phyloP scores from a whole-genome alignment of 2,329 filamentous ascomycete genomes.

The Rutstroemia sp. region DNA sequence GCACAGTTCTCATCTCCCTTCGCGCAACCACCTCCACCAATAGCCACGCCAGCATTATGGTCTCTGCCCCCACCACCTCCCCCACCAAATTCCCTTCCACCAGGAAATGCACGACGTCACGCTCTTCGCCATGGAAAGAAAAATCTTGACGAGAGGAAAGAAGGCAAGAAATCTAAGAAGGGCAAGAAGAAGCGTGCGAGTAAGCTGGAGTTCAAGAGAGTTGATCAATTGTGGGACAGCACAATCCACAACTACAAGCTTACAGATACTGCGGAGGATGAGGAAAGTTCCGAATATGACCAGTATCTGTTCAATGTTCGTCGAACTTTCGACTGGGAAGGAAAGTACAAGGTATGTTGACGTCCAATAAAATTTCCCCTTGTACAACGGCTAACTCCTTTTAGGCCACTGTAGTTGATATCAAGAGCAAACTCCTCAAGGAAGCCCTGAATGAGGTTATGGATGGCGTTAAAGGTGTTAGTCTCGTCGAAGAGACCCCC shows the following conservation, averaged over 20 bases:
- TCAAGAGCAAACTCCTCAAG: constrained; percentile 74
- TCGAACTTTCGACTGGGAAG: constrained; percentile 76
- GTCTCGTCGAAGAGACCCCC: constrained; percentile 72
- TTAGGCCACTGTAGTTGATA: constrained; percentile 61
- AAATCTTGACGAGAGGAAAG: constrained; percentile 27
- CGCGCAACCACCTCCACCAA: constrained; percentile 8
- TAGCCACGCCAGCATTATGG: background rate
- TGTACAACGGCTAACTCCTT: constrained; percentile 10
- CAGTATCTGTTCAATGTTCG: constrained; percentile 79
- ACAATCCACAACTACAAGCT: constrained; percentile 59
- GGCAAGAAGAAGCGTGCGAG: constrained; percentile 36
- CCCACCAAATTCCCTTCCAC: constrained; percentile 7
- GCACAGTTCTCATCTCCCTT: constrained; percentile 13
- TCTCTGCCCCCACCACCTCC: constrained; percentile 6
- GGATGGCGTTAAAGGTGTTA: constrained; percentile 70
- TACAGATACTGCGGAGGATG: constrained; percentile 57
- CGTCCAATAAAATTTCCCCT: background rate
- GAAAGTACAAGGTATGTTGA: constrained; percentile 53
- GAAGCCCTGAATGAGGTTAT: constrained; percentile 65
- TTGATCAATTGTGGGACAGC: constrained; percentile 55
- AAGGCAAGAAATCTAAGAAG: constrained; percentile 35
- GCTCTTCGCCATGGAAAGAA: constrained; percentile 20
- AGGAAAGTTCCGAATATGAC: constrained; percentile 61
- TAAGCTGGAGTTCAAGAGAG: constrained; percentile 60
- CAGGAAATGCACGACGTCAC: constrained; percentile 17